Evolutionary conservation across 2,329 filamentous ascomycete species (phyloP).

Genomic region (Penicillium sp.): DNA sequence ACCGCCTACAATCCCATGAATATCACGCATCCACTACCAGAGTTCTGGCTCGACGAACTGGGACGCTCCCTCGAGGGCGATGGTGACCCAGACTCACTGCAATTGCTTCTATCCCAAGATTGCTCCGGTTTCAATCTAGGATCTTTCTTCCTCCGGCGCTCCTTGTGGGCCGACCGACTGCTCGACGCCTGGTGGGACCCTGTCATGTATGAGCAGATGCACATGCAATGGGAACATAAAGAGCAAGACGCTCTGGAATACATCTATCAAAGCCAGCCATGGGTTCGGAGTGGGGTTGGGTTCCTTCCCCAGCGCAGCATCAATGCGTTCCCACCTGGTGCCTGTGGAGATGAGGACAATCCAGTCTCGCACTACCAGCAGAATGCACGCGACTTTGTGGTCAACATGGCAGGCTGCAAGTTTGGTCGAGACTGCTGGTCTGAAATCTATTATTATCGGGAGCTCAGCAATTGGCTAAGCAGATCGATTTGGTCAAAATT

Average conservation of each 20-base stretch:
- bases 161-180: conserved; percentile 84
- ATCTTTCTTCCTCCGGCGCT: conserved; percentile 87
- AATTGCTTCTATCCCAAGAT: conserved; percentile 88
- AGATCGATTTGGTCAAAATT: conserved; percentile 74
- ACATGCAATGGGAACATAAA: conserved; percentile 99
- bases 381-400: conserved; percentile 84
- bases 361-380: conserved; percentile 82
- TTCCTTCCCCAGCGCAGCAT: conserved; percentile 91
- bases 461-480: conserved; percentile 88
- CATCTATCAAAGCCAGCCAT: conserved; percentile 86
- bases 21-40: conserved; percentile 78
- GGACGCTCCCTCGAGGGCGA: conserved; percentile 76
- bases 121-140: conserved; percentile 95
- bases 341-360: conserved; percentile 67
- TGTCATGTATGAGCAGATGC: conserved; percentile 94
- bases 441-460: conserved; percentile 94
- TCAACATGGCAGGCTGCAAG: conserved; percentile 98
- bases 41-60: conserved; percentile 73
- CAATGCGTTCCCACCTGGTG: conserved; percentile 90
- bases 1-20: conserved; percentile 95
- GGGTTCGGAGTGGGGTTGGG: conserved; percentile 83
- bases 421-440: conserved; percentile 97
- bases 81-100: conserved; percentile 74
- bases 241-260: conserved; percentile 95
- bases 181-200: conserved; percentile 99